These are phyloP conservation scores for Rubia peregrina DNA, from an alignment of 305 asterid genomes.

Conservation along the genomic window DNA sequence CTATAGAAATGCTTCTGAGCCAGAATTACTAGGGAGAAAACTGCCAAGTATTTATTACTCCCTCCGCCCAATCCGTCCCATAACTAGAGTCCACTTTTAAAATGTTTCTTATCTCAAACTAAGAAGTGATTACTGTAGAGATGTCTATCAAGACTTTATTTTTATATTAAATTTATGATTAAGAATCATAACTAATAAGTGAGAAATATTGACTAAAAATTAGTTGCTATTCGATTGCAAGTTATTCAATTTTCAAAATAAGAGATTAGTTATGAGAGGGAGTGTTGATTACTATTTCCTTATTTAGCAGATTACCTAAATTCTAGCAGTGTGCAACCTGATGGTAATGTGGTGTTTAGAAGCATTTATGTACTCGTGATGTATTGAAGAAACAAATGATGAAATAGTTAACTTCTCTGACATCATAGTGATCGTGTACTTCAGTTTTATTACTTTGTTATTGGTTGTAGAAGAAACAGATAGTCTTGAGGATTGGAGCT, in stretches of 20 bases:
- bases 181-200: not conserved
- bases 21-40: not conserved
- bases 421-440: not conserved
- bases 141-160: not conserved
- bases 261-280: not conserved
- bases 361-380: not conserved
- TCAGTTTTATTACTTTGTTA: not conserved
- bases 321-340: not conserved
- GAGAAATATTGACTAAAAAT: not conserved
- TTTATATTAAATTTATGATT: not conserved
- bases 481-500: not conserved
- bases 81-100: not conserved
- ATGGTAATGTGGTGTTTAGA: not conserved
- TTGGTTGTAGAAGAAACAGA: not conserved
- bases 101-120: not conserved
- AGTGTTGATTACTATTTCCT: not conserved
- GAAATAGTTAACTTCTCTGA: not conserved
- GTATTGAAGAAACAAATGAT: not conserved
- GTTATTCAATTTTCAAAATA: no score
- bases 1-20: not conserved
- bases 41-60: not conserved
- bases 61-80: not conserved
- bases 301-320: not conserved
- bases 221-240: not conserved
- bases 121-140: not conserved